Base-by-base conservation (phyloP, 129 eudicot genomes). In the Heracleum sosnowskyi region DNA sequence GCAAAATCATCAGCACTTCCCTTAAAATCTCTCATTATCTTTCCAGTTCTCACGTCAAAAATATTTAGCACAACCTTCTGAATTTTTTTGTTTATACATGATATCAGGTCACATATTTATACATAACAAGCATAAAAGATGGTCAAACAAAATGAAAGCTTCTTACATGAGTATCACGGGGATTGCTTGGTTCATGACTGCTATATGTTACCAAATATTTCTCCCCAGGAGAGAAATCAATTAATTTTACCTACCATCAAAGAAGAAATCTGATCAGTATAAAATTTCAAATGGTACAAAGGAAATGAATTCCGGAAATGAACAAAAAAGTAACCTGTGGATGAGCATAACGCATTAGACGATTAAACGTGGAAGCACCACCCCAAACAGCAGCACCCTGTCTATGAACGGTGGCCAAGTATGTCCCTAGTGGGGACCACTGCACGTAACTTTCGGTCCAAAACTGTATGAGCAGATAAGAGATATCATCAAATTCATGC, bases 321-420 rank as follows among this genome's bases (percentile, higher is more conserved):
- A 35, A 34, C 34, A 69, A 74, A 68, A 75, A 75, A 76, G 51
- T 34, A 81, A 92, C 97, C 93, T 83, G 87, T 9, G 92, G 93
- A 81, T 90, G 98, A 79, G 90, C 90, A 83, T 88, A 92, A 11
- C 98, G 98, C 93, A 86, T 90, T 20, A 90, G 82, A 42, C 98
- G 96, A 55, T 92, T 86, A 46, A 92, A 92, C 62, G 92, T 85
- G 53, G 87, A 70, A 72, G 98, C 96, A 81, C 98, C 98, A 46
- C 98, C 93, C 96, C 98, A 92, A 77, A 92, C 92, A 74, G 89
- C 91, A 75, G 93, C 96, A 82, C 98, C 98, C 82, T 92, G 96
- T 40, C 89, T 87, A 66, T 92, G 98, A n/a, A 92, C 86, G 3
- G 97, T 92, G 79, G 98, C 93, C 84, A 92, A 74, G 85, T 92